Conservation (phyloP, 2,329 filamentous ascomycete genomes). For the Berkeleyomyces basicola region DNA sequence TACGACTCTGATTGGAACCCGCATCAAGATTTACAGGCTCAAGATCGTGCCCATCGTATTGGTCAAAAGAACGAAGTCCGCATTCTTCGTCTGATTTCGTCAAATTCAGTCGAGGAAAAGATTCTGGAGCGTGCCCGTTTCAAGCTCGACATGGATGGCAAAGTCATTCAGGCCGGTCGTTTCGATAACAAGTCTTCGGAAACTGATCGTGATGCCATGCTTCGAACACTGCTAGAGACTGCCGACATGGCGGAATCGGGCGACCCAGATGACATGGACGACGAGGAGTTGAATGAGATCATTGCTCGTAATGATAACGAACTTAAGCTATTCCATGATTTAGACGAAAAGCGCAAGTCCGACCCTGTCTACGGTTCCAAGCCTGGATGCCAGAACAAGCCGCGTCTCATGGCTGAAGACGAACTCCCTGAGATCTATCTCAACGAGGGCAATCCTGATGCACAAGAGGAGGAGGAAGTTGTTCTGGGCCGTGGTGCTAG, state of each 20-base stretch:
- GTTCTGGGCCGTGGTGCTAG: conserved; percentile 74
- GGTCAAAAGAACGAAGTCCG: conserved; percentile 99
- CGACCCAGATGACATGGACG: conserved; percentile 95
- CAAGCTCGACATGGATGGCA: conserved; percentile 98
- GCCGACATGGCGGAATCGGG: conserved; percentile 50
- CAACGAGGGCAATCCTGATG: conserved; percentile 64
- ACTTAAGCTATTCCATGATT: conserved; percentile 57
- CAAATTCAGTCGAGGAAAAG: conserved; percentile 96
- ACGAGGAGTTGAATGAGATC: conserved; percentile 90
- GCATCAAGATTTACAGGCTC: conserved; percentile 95
- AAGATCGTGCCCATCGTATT: conserved; percentile 99
- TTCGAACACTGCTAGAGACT: conserved; percentile 81
- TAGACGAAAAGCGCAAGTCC: conserved; percentile 59
- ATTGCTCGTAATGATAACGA: conserved; percentile 80
- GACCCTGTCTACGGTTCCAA: conserved; percentile 55
- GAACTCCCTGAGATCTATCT: conserved; percentile 93
- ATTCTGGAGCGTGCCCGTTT: conserved; percentile 92
- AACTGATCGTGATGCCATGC: conserved; percentile 91
- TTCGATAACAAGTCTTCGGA: conserved; percentile 99
- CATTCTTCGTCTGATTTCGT: conserved; percentile 87
- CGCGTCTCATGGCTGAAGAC: conserved; percentile 70
- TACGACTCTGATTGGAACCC: conserved; percentile 99
- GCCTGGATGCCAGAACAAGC: conserved; percentile 43
- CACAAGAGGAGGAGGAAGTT: conserved; percentile 62
- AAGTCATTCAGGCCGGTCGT: conserved; percentile 97